These are phyloP conservation scores for Aspergillus sp. DNA, from an alignment of 2,329 filamentous ascomycete genomes.

Conservation along the genomic window DNA sequence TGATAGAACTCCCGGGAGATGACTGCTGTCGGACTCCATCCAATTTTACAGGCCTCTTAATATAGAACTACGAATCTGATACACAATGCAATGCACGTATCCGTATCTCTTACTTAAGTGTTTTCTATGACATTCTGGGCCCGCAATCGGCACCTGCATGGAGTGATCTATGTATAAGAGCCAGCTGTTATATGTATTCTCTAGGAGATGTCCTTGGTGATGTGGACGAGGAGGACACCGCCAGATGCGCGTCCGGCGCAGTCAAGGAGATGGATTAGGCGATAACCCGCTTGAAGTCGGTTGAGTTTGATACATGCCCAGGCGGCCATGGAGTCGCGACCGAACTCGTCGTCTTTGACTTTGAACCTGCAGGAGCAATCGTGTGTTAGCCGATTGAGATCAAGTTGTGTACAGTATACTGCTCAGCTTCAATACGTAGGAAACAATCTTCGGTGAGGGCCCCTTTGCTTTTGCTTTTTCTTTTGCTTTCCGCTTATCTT, in stretches of 20 bases:
- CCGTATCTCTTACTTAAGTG: background rate
- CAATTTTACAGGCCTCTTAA: background rate
- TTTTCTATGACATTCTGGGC: background rate
- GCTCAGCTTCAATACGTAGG: too few species aligned
- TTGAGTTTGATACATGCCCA: slow-evolving; percentile 91
- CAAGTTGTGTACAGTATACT: background rate
- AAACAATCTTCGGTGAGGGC: background rate
- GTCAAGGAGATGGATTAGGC: slow-evolving; percentile 75
- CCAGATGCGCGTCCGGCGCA: slow-evolving; percentile 63
- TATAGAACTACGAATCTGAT: background rate
- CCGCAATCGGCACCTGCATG: background rate
- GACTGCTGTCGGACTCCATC: background rate
- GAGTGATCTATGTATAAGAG: background rate
- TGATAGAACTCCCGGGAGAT: background rate
- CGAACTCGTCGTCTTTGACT: slow-evolving; percentile 81
- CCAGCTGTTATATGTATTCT: background rate
- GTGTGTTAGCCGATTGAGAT: background rate
- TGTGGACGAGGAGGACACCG: slow-evolving; percentile 71
- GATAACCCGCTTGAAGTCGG: slow-evolving; percentile 70
- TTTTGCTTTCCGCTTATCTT: background rate
- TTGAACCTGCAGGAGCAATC: slow-evolving; percentile 56
- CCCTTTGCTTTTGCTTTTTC: background rate
- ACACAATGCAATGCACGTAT: background rate
- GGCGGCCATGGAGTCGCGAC: slow-evolving; percentile 73
- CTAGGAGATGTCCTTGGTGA: slow-evolving; percentile 56